Conservation (phyloP, 768 basidiomycete species). For the Auriculariales sp. region DNA sequence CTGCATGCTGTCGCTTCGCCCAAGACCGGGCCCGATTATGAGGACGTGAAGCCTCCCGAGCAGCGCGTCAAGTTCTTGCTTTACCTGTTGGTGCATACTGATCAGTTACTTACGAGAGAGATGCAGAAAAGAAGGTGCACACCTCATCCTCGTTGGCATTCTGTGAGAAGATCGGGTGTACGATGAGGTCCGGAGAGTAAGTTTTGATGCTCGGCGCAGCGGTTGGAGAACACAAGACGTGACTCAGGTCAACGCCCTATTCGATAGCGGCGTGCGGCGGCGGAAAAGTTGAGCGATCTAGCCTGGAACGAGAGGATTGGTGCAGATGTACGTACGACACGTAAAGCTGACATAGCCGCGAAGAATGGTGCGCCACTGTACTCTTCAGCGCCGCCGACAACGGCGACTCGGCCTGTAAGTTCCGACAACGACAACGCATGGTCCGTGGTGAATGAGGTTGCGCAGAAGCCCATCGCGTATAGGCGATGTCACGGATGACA, state of each 20-base stretch:
- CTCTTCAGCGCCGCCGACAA: slow-evolving; percentile 90
- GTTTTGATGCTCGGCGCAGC: slow-evolving; percentile 92
- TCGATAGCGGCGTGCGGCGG: not conserved
- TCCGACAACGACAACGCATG: not conserved
- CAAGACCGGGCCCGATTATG: slow-evolving; percentile 87
- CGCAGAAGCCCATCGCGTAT: not conserved
- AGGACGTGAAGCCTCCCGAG: slow-evolving; percentile 82
- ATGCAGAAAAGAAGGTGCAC: too few species aligned
- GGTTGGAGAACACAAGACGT: slow-evolving; percentile 91
- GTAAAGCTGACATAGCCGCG: slow-evolving; percentile 78
- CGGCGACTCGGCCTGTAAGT: slow-evolving; percentile 69
- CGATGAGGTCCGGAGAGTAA: slow-evolving; percentile 93
- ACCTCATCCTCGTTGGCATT: too few species aligned
- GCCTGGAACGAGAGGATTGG: slow-evolving; percentile 10
- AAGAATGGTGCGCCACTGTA: slow-evolving; percentile 94
- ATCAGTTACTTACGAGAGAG: not conserved
- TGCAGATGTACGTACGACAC: slow-evolving; percentile 36
- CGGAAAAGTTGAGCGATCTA: not conserved
- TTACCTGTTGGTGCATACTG: slow-evolving; percentile 16
- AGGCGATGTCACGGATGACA: not conserved
- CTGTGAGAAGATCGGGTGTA: slow-evolving; percentile 73
- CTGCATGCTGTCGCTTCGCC: slow-evolving; percentile 85
- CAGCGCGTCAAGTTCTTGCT: slow-evolving; percentile 44
- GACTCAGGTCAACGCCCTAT: slow-evolving; percentile 86
- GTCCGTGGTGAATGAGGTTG: not conserved